A percentile compares a stretch with the other conserved stretches of the same genome.
Conservation (phyloP, 2,329 filamentous ascomycete genomes). For the Neopestalotiopsis clavispora region DNA sequence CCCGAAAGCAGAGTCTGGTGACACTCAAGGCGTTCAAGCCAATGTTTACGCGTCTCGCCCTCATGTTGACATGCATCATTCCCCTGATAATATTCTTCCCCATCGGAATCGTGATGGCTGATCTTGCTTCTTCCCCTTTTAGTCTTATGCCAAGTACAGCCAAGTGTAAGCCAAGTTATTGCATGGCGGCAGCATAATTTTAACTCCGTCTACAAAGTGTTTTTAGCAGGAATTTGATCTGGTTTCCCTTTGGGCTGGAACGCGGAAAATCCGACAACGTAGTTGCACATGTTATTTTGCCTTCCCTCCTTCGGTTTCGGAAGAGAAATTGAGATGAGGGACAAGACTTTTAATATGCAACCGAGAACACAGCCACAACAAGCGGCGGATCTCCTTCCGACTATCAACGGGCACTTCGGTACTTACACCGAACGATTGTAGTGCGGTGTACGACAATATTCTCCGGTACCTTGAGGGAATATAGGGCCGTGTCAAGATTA, state of each 20-base stretch:
- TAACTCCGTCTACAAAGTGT: neutral
- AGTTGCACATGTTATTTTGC: neutral
- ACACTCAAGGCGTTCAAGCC: no score
- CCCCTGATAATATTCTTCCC: no score
- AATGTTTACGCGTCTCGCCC: no score
- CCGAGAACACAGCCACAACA: conserved; percentile 1
- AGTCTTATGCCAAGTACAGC: neutral
- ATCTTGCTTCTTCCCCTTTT: neutral
- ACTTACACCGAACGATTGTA: neutral
- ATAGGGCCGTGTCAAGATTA: no score
- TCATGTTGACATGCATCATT: no score
- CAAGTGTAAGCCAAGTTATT: conserved; percentile 13
- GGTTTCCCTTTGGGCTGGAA: neutral
- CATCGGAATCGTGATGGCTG: neutral
- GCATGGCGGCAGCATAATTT: neutral
- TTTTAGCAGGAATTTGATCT: neutral
- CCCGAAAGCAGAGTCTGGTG: no score
- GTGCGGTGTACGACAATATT: neutral
- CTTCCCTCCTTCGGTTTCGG: neutral
- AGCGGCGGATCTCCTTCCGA: neutral
- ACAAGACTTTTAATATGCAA: conserved; percentile 5
- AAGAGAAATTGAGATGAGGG: neutral
- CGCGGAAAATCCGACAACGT: neutral
- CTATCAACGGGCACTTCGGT: neutral
- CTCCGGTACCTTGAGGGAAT: no score